Base-by-base conservation (phyloP, 495 filamentous ascomycete genomes). In the Melanomma pulvis-pyrius region DNA sequence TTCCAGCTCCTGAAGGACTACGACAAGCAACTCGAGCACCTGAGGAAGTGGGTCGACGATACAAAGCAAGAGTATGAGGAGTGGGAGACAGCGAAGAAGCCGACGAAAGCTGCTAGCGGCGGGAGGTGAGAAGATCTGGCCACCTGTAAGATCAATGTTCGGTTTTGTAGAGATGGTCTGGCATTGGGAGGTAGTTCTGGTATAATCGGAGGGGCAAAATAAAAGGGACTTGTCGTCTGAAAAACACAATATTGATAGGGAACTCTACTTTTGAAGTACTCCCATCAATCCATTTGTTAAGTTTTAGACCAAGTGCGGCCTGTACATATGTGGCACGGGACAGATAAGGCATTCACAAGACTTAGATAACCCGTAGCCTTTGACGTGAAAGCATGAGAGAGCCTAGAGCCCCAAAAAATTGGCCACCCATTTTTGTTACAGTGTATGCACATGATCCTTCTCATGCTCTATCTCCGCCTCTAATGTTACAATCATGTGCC, bases 1-100 rank as follows among this genome's bases (percentile, higher is more conserved):
- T 57, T 56, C 12, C 68, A 97, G 94, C 90, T 98, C 56, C 78
- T 99, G 58, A 87, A 90, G 69, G 91, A 93, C 71, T 98, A 96
- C 74, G 90, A 92, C 67, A 87, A 86, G 63, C 96, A 98, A 76
- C 83, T 99, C 13, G 80, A 88, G 70, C 89, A 93, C 75, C 81
- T 99, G 57, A 90, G 88, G 70, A 89, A 89, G 74, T 89, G 96
- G 74, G 74, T 98, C 28, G 87, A 86, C 68, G 81, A 88, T 57
- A 86, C 96, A 63, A 84, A 87, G 74, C 89, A 86, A 71, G 90
- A 96, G 56, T 94, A 91, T 71, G 84, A 85, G 5, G 89, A 89
- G 59, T 92, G 90, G 83, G 85, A 92, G 72, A 84, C 84, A 25
- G 49, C 59, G 36, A 64, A 53, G 48, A 63, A 34, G 50, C 41